Percentiles rank a stretch among this genome's conserved stretches.
Conservation (phyloP, 2,329 filamentous ascomycete genomes). For the Aurifilum marmelostoma region DNA sequence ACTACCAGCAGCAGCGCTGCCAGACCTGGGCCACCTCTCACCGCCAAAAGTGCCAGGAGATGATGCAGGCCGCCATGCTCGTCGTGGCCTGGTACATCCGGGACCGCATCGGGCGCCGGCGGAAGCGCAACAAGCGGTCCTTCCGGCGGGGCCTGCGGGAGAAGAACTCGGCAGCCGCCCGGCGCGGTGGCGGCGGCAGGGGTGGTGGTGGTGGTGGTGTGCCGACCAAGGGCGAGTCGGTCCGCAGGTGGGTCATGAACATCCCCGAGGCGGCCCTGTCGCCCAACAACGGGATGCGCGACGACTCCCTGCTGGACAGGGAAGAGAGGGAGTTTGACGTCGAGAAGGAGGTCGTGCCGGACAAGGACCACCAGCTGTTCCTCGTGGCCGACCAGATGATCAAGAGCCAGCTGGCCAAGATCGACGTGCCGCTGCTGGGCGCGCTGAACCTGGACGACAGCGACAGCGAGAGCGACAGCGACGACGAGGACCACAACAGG, state of each 20-base stretch:
- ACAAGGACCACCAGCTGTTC: constrained; percentile 49
- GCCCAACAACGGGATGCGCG: constrained; percentile 35
- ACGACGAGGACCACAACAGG: constrained; percentile 38
- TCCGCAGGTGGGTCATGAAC: constrained; percentile 49
- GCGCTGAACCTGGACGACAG: constrained; percentile 50
- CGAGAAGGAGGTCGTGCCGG: constrained; percentile 43
- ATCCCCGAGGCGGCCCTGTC: constrained; percentile 42
- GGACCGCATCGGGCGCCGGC: constrained; percentile 49
- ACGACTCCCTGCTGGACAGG: constrained; percentile 39
- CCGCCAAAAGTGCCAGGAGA: constrained; percentile 51
- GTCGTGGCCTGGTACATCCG: constrained; percentile 55
- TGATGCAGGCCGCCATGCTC: constrained; percentile 53
- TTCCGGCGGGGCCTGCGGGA: constrained; percentile 46
- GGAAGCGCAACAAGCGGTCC: constrained; percentile 44
- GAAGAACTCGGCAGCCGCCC: constrained; percentile 33
- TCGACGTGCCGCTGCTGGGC: constrained; percentile 51
- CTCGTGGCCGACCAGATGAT: constrained; percentile 51
- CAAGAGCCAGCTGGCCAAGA: constrained; percentile 50
- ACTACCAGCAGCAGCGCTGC: constrained; percentile 52
- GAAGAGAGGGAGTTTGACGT: constrained; percentile 47
- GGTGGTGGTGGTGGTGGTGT: not conserved
- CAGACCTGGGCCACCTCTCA: constrained; percentile 52
- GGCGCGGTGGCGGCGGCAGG: constrained; percentile 23
- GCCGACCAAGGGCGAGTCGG: constrained; percentile 44
- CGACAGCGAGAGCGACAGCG: constrained; percentile 45